Evolutionary conservation across 1,139 yeast species (phyloP), one percentile per base, ranked within the genome.

Genomic region (Yamadazyma trypodendri): DNA sequence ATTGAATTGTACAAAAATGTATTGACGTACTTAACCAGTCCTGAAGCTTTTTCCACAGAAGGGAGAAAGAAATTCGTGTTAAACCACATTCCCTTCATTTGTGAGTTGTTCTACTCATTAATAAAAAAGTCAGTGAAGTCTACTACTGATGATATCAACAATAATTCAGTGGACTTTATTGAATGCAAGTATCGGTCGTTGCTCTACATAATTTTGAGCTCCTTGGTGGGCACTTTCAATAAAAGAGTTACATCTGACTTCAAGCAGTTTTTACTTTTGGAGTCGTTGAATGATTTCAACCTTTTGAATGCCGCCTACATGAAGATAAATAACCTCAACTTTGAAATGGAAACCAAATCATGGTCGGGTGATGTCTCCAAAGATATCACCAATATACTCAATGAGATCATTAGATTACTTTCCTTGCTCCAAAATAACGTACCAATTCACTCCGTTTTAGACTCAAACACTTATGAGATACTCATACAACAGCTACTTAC

Each of bases 1-100:
- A 59, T 79, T 5, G 68, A 67, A 22, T 60, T 84, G 32, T 75
- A 82, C 50, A 72, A 72, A 37, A 66, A 74, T 8, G 73, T 83
- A 13, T 56, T 81, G 32, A 59, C 64, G 17, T 81, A 76, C 37
- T 63, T 83, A 41, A 72, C 74, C 42, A 68, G 77, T 37, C 77
- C 81, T 0, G 80, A 75, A 38, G 75, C 80, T 0, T 61, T 67
- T 31, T 58, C 56, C 7, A 60, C 57, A 39, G 51, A 54, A 2
- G 46, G 49, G 3, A 61, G 77, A 35, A 60, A 61, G 40, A 42
- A 42, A n/a, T 51, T 57, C 13, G 70, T 67, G 2, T 42, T 53
- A 18, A 49, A 51, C 10, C 72, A 67, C 41, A 44, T 68, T 6
- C 45, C 38, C 3, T 43, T 41, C 8, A 47, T 60, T 7, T 45